Percentiles rank a stretch among this genome's conserved stretches.
Evolutionary conservation across 805 yeast species (phyloP).

Genomic region (Yarrowia divulgata): DNA sequence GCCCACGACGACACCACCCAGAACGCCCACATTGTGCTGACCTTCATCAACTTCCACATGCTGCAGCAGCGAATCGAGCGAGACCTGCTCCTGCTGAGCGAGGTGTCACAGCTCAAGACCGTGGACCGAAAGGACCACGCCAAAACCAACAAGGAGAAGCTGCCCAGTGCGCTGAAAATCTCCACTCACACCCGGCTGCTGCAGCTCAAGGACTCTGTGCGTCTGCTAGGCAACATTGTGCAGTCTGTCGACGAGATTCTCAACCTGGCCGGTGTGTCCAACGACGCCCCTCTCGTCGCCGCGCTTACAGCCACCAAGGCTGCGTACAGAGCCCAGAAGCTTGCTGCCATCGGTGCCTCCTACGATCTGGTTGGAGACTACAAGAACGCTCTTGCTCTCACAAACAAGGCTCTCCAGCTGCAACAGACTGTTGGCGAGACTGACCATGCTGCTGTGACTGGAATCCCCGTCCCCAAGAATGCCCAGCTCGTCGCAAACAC

Average conservation of each 20-base stretch:
- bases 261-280: slow-evolving; percentile 91
- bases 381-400: slow-evolving; percentile 49
- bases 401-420: slow-evolving; percentile 41
- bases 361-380: slow-evolving; percentile 48
- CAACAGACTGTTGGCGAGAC: slow-evolving; percentile 24
- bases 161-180: slow-evolving; percentile 39
- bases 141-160: slow-evolving; percentile 36
- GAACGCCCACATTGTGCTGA: slow-evolving; percentile 73
- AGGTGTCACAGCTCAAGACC: slow-evolving; percentile 33
- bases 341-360: slow-evolving; percentile 54
- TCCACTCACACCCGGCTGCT: slow-evolving; percentile 40
- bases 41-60: slow-evolving; percentile 75
- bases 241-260: slow-evolving; percentile 64
- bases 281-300: slow-evolving; percentile 71
- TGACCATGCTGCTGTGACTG: slow-evolving; percentile 3
- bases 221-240: slow-evolving; percentile 60
- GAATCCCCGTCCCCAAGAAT: slow-evolving; percentile 24
- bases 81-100: slow-evolving; percentile 59
- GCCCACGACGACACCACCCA: slow-evolving; percentile 63
- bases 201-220: slow-evolving; percentile 52
- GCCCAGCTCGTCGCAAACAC: slow-evolving; percentile 7
- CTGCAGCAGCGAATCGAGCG: slow-evolving; percentile 74
- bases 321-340: slow-evolving; percentile 58
- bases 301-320: slow-evolving; percentile 60
- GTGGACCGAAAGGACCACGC: slow-evolving; percentile 38